phyloP scores from a whole-genome alignment of 495 filamentous ascomycete species.

The Usnea hakonensis region DNA sequence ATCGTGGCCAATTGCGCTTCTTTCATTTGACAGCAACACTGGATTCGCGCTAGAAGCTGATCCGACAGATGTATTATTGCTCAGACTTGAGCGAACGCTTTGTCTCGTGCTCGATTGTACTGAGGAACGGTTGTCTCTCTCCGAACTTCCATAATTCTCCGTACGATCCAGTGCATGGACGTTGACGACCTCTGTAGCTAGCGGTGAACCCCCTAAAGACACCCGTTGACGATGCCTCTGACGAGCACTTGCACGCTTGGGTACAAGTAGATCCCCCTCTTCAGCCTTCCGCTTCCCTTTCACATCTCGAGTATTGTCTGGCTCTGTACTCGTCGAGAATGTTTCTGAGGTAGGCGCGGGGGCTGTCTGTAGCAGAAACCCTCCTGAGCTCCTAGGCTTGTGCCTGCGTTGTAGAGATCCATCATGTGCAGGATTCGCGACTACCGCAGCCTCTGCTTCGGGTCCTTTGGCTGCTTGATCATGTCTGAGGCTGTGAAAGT shows the following conservation, averaged over 20 bases:
- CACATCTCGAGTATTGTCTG: conserved; percentile 6
- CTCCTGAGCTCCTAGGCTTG: conserved; percentile 36
- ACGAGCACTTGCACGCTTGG: conserved; percentile 12
- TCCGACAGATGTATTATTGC: conserved; percentile 7
- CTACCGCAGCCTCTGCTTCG: background rate
- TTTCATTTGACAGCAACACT: background rate
- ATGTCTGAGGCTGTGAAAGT: background rate
- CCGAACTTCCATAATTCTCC: background rate
- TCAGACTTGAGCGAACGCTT: conserved; percentile 5
- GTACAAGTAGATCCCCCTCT: conserved; percentile 12
- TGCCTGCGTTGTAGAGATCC: conserved; percentile 11
- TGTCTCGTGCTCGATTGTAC: conserved; percentile 1
- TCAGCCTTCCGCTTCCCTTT: conserved; percentile 22
- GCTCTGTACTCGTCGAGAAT: background rate
- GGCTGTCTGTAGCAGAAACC: conserved; percentile 39
- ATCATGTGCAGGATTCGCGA: conserved; percentile 1
- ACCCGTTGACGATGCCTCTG: conserved; percentile 10
- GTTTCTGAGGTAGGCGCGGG: conserved; percentile 33
- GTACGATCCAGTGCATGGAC: background rate
- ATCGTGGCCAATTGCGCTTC: conserved; percentile 41
- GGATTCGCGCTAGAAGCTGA: background rate
- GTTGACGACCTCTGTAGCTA: conserved; percentile 24
- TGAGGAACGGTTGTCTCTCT: background rate
- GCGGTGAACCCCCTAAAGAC: conserved; percentile 23
- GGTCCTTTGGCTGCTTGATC: background rate